Evolutionary conservation across 768 basidiomycete species (phyloP).

Genomic region (Erythrobasidium yunnanense): DNA sequence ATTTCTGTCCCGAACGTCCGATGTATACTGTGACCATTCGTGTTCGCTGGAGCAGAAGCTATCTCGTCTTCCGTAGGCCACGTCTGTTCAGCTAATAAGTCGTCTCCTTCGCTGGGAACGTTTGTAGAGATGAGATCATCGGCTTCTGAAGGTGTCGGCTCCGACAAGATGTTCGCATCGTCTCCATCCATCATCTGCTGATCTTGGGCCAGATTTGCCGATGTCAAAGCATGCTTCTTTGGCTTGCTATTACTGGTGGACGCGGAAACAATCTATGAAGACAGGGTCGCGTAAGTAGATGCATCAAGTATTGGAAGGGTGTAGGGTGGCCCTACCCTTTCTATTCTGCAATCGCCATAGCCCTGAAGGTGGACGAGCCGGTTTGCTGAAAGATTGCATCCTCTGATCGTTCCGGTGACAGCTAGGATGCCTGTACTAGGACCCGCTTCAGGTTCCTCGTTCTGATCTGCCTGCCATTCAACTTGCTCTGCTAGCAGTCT

Average conservation of each 20-base stretch:
- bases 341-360: constrained; percentile 75
- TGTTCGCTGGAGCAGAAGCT: constrained; percentile 40
- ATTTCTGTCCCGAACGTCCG: constrained; percentile 41
- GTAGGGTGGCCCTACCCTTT: constrained; percentile 65
- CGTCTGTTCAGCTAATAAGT: constrained; percentile 87
- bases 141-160: constrained; percentile 53
- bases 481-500: constrained; percentile 17
- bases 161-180: constrained; percentile 53
- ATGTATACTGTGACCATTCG: constrained; percentile 46
- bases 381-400: constrained; percentile 63
- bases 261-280: constrained; percentile 31
- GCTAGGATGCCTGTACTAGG: constrained; percentile 50
- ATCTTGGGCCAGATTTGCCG: too few relatives aligned
- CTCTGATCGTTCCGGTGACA: constrained; percentile 77
- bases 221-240: constrained; percentile 44
- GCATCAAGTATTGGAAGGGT: too few relatives aligned
- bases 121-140: constrained; percentile 66
- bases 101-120: constrained; percentile 67
- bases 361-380: constrained; percentile 77
- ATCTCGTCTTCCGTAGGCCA: constrained; percentile 99
- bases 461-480: constrained; percentile 28
- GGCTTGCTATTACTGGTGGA: constrained; percentile 33
- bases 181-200: too few relatives aligned
- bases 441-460: constrained; percentile 26
- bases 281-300: too few relatives aligned